Conservation (phyloP, 2,329 filamentous ascomycete species). For the Leptographium procerum region DNA sequence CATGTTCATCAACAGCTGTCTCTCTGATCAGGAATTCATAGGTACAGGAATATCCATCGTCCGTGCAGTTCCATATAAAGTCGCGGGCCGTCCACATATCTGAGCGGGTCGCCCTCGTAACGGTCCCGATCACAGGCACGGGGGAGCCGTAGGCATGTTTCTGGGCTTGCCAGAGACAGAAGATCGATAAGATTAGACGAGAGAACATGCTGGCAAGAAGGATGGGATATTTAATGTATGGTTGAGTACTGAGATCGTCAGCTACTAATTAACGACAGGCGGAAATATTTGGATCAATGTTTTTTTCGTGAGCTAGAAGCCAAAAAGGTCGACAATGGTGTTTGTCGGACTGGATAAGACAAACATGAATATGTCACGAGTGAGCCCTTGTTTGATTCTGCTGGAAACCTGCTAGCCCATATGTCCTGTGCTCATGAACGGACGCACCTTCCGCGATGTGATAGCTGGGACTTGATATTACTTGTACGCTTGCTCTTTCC, state of each 20-base stretch:
- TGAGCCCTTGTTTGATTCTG: background rate
- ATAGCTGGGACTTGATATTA: too few relatives aligned
- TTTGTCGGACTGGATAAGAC: background rate
- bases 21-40: constrained; percentile 12
- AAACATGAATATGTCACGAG: background rate
- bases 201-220: constrained; percentile 10
- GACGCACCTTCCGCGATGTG: too few relatives aligned
- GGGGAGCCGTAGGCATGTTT: background rate
- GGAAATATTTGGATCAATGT: background rate
- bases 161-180: constrained; percentile 3
- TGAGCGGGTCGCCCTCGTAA: background rate
- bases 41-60: constrained; percentile 8
- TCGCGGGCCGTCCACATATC: constrained; percentile 8
- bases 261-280: background rate
- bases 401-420: background rate
- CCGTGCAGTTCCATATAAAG: constrained; percentile 11
- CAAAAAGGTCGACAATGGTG: background rate
- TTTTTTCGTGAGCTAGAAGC: background rate
- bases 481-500: too few relatives aligned
- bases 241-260: background rate
- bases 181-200: background rate
- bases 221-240: background rate
- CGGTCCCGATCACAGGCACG: background rate
- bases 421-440: background rate
- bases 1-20: background rate